Conservation (phyloP, 2,329 filamentous ascomycete genomes). For the Diaporthe ilicicola region DNA sequence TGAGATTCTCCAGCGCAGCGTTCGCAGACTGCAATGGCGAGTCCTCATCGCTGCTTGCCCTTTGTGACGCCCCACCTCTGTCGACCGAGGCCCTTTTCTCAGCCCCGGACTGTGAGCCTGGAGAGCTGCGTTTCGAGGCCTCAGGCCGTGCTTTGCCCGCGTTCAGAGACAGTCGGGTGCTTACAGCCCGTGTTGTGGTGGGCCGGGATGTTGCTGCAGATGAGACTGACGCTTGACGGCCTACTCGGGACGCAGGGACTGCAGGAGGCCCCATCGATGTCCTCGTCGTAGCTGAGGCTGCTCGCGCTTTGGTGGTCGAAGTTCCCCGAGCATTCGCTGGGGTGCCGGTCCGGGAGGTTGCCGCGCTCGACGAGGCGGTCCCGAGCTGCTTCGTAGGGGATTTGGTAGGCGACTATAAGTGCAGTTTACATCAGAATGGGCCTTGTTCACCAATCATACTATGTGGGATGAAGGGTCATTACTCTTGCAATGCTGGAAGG, state of each 20-base stretch:
- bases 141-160: conserved; percentile 50
- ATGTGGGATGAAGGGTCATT: conserved; percentile 40
- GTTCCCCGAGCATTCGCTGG: conserved; percentile 64
- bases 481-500: conserved; percentile 67
- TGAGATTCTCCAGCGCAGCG: conserved; percentile 61
- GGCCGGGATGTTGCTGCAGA: conserved; percentile 46
- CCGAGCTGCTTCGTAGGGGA: conserved; percentile 80
- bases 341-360: conserved; percentile 70
- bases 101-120: conserved; percentile 53
- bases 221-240: conserved; percentile 55
- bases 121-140: conserved; percentile 28
- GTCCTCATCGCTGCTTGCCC: conserved; percentile 59
- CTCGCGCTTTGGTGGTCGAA: conserved; percentile 59
- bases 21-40: conserved; percentile 58
- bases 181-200: conserved; percentile 47
- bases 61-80: conserved; percentile 49
- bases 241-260: conserved; percentile 52
- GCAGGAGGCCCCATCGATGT: conserved; percentile 75
- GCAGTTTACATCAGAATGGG: conserved; percentile 20
- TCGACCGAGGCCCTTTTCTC: conserved; percentile 48
- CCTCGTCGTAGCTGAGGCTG: conserved; percentile 62
- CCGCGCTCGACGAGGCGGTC: conserved; percentile 61
- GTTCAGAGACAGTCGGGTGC: conserved; percentile 50
- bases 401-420: conserved; percentile 74
- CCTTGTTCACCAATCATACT: not conserved